Percentiles rank a stretch among this genome's conserved stretches.
Conservation (phyloP, 2,329 filamentous ascomycete genomes). For the Dactylellina parvicollis region DNA sequence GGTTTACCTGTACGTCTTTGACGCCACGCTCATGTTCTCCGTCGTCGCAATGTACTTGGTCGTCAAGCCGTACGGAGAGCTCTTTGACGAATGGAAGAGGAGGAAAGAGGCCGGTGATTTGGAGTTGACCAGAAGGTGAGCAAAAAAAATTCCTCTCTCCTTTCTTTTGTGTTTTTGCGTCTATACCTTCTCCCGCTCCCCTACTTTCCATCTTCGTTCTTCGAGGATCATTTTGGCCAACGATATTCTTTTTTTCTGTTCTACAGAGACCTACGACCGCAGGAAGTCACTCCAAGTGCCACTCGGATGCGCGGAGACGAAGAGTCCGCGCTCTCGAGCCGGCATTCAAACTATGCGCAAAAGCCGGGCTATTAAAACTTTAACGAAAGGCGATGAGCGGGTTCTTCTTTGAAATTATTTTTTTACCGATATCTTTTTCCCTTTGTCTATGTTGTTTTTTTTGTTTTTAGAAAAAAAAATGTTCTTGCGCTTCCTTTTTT, state of each 20-base stretch:
- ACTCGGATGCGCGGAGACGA: constrained; percentile 3
- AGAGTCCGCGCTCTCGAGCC: constrained; percentile 25
- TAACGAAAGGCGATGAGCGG: background rate
- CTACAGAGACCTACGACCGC: background rate
- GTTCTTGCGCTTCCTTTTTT: background rate
- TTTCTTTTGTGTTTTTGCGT: constrained; percentile 5
- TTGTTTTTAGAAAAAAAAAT: too few species aligned
- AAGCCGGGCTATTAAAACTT: background rate
- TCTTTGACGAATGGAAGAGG: constrained; percentile 52
- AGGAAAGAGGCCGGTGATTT: constrained; percentile 40
- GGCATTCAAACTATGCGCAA: background rate
- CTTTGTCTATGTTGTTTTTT: too few species aligned
- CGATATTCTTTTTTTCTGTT: constrained; percentile 18
- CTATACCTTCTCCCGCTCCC: too few species aligned
- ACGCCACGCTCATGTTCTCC: constrained; percentile 63
- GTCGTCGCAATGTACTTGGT: constrained; percentile 57
- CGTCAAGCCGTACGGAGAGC: constrained; percentile 43
- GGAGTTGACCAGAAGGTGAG: constrained; percentile 42
- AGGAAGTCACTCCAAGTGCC: constrained; percentile 14
- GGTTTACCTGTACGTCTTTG: constrained; percentile 64
- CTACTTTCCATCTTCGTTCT: background rate
- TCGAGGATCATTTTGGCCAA: constrained; percentile 14
- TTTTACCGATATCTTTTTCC: background rate
- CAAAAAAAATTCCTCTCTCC: background rate
- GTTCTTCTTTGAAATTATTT: background rate